These are phyloP conservation scores for Sporisorium iseilematis-ciliati DNA, from an alignment of 1,284 basidiomycete genomes.

Conservation along the genomic window DNA sequence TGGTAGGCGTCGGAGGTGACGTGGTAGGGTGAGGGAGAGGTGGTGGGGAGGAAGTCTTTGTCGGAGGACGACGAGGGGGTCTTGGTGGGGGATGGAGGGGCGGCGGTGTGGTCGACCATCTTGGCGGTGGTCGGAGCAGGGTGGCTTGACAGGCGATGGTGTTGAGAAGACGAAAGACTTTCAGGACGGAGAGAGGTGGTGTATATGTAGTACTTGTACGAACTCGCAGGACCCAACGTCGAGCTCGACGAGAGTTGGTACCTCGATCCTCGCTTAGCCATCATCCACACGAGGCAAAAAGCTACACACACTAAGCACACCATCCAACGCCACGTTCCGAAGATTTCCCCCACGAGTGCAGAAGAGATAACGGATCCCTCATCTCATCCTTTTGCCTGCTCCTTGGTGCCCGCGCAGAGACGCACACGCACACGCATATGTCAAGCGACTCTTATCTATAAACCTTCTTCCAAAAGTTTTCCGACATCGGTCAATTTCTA, in stretches of 20 bases:
- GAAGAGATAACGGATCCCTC: conserved; percentile 9
- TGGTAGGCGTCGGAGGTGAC: conserved; percentile 25
- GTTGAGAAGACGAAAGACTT: background rate
- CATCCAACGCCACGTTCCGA: conserved; percentile 3
- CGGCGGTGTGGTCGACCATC: conserved; percentile 3
- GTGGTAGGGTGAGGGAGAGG: conserved; percentile 6
- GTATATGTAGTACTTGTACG: background rate
- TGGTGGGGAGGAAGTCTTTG: conserved; percentile 6
- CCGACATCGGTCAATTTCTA: too few species aligned
- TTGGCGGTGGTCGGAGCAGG: background rate
- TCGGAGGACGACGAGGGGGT: conserved; percentile 5
- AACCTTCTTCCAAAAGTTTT: too few species aligned
- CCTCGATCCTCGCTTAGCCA: too few species aligned
- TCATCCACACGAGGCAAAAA: too few species aligned
- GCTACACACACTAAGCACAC: too few species aligned
- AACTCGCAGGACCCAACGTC: too few species aligned
- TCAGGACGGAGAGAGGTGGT: background rate
- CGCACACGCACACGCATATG: background rate
- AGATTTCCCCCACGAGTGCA: conserved; percentile 3
- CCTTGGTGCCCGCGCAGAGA: conserved; percentile 2
- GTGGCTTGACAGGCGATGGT: background rate
- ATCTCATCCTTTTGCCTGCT: too few species aligned
- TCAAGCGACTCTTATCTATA: too few species aligned
- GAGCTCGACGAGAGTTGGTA: too few species aligned
- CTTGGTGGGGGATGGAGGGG: background rate